Percentiles rank a stretch among this genome's conserved stretches.
Conservation (phyloP, 805 yeast species). For the Yarrowia alimentaria region DNA sequence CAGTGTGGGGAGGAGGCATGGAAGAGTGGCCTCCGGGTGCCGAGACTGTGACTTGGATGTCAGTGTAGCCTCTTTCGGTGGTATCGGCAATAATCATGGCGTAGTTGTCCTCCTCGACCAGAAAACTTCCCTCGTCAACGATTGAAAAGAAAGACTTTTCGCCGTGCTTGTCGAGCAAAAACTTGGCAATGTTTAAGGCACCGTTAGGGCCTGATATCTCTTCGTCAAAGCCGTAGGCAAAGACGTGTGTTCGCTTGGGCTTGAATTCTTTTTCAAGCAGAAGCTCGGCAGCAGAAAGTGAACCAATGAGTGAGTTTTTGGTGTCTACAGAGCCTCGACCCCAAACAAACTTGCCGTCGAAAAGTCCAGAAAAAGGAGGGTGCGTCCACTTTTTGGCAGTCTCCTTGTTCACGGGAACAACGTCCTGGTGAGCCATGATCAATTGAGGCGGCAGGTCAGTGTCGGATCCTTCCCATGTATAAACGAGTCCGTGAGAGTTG, state of each 20-base stretch:
- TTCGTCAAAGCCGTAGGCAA: constrained; percentile 78
- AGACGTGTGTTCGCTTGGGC: constrained; percentile 62
- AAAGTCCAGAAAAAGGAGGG: constrained; percentile 66
- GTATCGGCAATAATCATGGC: constrained; percentile 50
- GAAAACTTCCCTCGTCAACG: constrained; percentile 67
- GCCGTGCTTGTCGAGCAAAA: constrained; percentile 57
- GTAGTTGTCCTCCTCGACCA: constrained; percentile 49
- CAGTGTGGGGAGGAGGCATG: constrained; percentile 76
- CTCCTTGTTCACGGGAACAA: constrained; percentile 66
- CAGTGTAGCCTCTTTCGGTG: constrained; percentile 62
- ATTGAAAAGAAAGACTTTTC: constrained; percentile 57
- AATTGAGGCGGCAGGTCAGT: constrained; percentile 57
- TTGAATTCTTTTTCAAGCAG: constrained; percentile 51
- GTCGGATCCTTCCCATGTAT: constrained; percentile 60
- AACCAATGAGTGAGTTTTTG: constrained; percentile 64
- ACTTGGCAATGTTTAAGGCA: constrained; percentile 52
- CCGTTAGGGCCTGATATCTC: constrained; percentile 66
- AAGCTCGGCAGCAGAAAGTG: constrained; percentile 63
- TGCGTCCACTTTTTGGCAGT: constrained; percentile 60
- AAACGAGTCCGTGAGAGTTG: constrained; percentile 62
- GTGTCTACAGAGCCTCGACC: constrained; percentile 82
- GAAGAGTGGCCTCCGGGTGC: constrained; percentile 82
- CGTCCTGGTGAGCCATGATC: constrained; percentile 76
- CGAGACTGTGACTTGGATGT: constrained; percentile 48
- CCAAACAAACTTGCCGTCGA: constrained; percentile 63